Conservation (phyloP, 805 yeast genomes). For the Myxozyma monticola region DNA sequence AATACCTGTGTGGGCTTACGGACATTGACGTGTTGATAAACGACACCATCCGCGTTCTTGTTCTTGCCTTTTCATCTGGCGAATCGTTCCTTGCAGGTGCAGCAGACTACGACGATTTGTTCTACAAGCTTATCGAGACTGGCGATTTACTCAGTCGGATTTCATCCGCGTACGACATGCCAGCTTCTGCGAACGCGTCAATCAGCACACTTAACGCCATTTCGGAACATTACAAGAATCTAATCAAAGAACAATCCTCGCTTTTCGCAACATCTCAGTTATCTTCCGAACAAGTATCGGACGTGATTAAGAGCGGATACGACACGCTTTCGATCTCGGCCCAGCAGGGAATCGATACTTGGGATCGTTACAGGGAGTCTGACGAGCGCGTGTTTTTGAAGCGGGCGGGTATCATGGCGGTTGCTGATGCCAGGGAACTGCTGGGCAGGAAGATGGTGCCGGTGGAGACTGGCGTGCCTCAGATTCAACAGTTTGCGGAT, state of each 20-base stretch:
- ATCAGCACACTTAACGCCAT: constrained; percentile 25
- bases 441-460: constrained; percentile 11
- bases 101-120: constrained; percentile 38
- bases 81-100: constrained; percentile 38
- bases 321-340: constrained; percentile 35
- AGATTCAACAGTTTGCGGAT: no score
- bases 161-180: constrained; percentile 22
- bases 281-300: constrained; percentile 35
- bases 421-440: constrained; percentile 17
- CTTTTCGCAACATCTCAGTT: constrained; percentile 18
- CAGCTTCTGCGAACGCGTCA: constrained; percentile 12
- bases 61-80: constrained; percentile 37
- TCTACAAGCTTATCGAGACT: constrained; percentile 37
- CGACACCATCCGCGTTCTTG: constrained; percentile 30
- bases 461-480: not conserved
- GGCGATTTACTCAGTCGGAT: constrained; percentile 34
- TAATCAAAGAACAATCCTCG: constrained; percentile 22
- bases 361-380: constrained; percentile 29
- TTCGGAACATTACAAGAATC: constrained; percentile 26
- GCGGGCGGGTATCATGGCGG: constrained; percentile 19
- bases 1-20: constrained; percentile 4
- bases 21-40: constrained; percentile 30
- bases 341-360: constrained; percentile 25
- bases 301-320: constrained; percentile 35
- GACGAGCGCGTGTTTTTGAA: constrained; percentile 29